Percentiles rank a stretch among this genome's conserved stretches.
These are phyloP conservation scores for Hemisphaericaspora subhashii DNA, from an alignment of 1,139 yeast species.

Conservation along the genomic window DNA sequence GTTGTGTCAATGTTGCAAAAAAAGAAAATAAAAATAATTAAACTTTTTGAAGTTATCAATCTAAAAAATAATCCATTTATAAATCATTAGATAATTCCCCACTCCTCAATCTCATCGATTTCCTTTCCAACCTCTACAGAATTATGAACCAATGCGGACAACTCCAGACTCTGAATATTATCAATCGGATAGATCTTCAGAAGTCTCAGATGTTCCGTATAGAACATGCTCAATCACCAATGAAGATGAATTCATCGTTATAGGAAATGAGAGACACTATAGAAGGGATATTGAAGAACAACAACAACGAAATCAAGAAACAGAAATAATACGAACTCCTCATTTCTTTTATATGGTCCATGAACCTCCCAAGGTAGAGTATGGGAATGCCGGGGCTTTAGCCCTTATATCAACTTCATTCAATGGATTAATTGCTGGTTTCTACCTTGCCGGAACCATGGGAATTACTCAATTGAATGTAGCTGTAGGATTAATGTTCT, in stretches of 20 bases:
- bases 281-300: slow-evolving; percentile 2
- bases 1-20: no score
- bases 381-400: slow-evolving; percentile 60
- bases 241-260: slow-evolving; percentile 5
- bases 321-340: neutral
- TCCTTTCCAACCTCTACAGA: no score
- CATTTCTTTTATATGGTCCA: neutral
- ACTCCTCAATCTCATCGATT: no score
- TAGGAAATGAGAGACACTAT: slow-evolving; percentile 8
- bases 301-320: neutral
- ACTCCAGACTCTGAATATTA: neutral
- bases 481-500: slow-evolving; percentile 44
- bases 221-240: slow-evolving; percentile 4
- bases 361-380: slow-evolving; percentile 1
- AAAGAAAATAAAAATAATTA: no score
- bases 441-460: slow-evolving; percentile 42
- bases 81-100: no score
- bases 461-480: slow-evolving; percentile 35
- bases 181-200: neutral
- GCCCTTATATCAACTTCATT: slow-evolving; percentile 55
- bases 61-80: no score
- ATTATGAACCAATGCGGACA: no score
- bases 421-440: slow-evolving; percentile 48
- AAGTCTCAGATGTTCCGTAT: slow-evolving; percentile 3
- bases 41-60: no score